Base-by-base conservation (phyloP, 148 eudicot species). In the Cornus controversa region DNA sequence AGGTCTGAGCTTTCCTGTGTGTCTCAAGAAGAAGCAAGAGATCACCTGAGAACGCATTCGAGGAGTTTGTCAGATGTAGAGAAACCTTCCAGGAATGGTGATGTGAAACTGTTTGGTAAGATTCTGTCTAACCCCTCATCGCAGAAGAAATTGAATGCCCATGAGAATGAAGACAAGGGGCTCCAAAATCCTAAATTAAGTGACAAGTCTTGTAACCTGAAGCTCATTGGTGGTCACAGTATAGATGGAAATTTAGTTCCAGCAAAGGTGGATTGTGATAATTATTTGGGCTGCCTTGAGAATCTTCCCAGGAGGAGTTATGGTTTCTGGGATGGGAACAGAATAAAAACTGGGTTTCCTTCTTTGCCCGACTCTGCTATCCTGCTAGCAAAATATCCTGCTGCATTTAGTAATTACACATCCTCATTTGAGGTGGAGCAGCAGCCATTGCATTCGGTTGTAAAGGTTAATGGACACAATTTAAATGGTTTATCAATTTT, bases 51-150 rank as follows among this genome's bases (percentile, higher is more conserved):
- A 40, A 67, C 75, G 77, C 75, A 71, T 62, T 70, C 84, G 67
- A 64, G 81, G 31, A 58, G 82, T 75, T 80, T 86, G 23, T 83
- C 91, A 26, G 85, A 83, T 79, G 24, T 74, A 8, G 93, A 87
- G 65, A 89, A 85, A 78, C 87, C 90, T 67, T 71, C 79, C 26
- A 76, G 87, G 66, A 91, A 83, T 11, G 57, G 57, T 50, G 57
- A 50, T 67, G 97, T 93, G 70, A 93, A 93, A 70, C 83, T 96
- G 67, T 96, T 96, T 74, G 99, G 99, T 75, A 87, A 93, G 82
- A 93, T 96, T 80, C 83, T 96, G 50, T 84, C 86, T 77, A 85
- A 84, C 71, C 69, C 87, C 13, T 80, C 90, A 45, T 80, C 93
- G 60, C 75, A 70, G 73, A 87, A 80, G 29, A 87, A 82, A 67